Base-by-base conservation (phyloP, 768 basidiomycete genomes). In the Boletus patriciae region DNA sequence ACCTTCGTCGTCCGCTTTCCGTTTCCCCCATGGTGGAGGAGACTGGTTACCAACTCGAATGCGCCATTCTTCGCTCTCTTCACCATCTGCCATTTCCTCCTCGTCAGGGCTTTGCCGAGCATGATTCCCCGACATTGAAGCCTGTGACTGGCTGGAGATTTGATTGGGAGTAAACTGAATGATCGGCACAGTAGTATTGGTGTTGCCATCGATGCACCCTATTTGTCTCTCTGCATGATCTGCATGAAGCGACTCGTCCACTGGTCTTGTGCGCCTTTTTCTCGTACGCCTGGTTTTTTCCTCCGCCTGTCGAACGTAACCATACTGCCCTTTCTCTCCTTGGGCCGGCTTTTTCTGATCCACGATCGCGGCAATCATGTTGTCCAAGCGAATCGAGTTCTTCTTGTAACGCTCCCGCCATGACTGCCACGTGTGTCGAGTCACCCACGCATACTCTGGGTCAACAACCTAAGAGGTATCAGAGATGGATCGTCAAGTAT, bases 331-430 rank as follows among this genome's bases (percentile, higher is more conserved):
- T 66, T 91, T 89, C 70, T 88, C 87, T 23, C 88, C 89, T 10
- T 78, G 81, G 1, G 71, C 71, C 3, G 88, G 86, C 62, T 85
- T 87, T 66, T 83, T 88, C 67, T 85, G 78, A 27, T 83, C 84
- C 2, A 92, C 88, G 13, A 91, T 84, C 6, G 74, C 74, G 2
- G 82, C 70, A 50, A 93, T 92, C 52, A 82, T 71, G 12, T 65
- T 65, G 65, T 92, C 89, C 37, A 92, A 78, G 11, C 89, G 83
- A 8, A 73, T 66, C 0, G 88, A 76, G 58, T 93, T 87, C 72
- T 92, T 92, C 76, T 92, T 92, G 75, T 93, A 93, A 29, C 91
- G 79, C 66, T 93, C 90, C 27, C 91, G 82, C 90, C 90, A 93
- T 16, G 90, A 93, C 61, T 92, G 89, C 90, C 90, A 93, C 3